Conservation (phyloP, 495 filamentous ascomycete genomes). For the Penicillium coffeae region DNA sequence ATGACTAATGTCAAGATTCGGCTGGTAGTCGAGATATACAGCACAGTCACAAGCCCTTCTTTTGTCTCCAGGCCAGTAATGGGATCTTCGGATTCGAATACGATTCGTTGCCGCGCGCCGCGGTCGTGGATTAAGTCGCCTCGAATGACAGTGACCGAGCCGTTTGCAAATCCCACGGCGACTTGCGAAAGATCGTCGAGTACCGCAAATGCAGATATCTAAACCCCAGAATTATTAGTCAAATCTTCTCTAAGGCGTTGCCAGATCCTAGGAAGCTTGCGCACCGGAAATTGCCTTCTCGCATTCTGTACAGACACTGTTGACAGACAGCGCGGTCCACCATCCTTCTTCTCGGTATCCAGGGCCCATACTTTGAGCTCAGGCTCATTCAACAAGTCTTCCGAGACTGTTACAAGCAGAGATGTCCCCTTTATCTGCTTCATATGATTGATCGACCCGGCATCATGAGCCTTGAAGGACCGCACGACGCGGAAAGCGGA, state of each 20-base stretch:
- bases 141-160: slow-evolving; percentile 86
- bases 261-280: neutral
- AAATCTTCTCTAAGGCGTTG: too few species aligned
- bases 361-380: slow-evolving; percentile 93
- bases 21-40: slow-evolving; percentile 89
- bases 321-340: slow-evolving; percentile 78
- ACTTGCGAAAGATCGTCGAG: slow-evolving; percentile 85
- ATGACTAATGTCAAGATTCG: slow-evolving; percentile 85
- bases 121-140: slow-evolving; percentile 94
- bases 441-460: slow-evolving; percentile 82
- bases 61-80: slow-evolving; percentile 77
- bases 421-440: slow-evolving; percentile 88
- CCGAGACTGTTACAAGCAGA: slow-evolving; percentile 80
- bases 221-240: neutral
- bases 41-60: slow-evolving; percentile 57
- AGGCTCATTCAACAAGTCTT: slow-evolving; percentile 82
- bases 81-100: slow-evolving; percentile 95
- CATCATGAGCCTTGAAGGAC: slow-evolving; percentile 81
- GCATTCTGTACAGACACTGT: slow-evolving; percentile 85
- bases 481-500: slow-evolving; percentile 81
- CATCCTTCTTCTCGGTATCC: slow-evolving; percentile 93
- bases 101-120: slow-evolving; percentile 91
- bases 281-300: slow-evolving; percentile 83
- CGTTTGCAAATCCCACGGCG: slow-evolving; percentile 93
- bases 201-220: slow-evolving; percentile 88